Percentiles rank a stretch among this genome's conserved stretches.
Conservation (phyloP, 2,329 filamentous ascomycete species). For the Trichoderma oligosporum region DNA sequence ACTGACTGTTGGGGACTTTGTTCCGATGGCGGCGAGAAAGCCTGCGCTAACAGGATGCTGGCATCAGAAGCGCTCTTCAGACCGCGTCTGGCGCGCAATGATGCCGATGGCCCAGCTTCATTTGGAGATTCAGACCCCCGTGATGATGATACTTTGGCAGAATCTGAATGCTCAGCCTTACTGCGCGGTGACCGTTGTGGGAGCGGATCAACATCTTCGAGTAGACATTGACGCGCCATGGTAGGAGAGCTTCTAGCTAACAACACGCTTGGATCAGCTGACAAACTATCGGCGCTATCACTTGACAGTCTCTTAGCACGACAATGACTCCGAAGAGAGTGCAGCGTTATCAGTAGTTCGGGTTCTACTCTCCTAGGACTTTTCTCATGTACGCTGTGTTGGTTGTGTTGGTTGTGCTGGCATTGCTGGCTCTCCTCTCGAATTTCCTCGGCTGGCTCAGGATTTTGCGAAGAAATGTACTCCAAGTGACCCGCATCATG, state of each 20-base stretch:
- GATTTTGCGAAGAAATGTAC: neutral
- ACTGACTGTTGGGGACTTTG: neutral
- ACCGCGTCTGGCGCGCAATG: slow-evolving; percentile 30
- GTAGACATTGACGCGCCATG: slow-evolving; percentile 13
- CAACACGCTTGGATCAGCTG: slow-evolving; percentile 31
- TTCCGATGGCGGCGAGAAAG: slow-evolving; percentile 3
- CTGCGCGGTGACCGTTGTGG: slow-evolving; percentile 24
- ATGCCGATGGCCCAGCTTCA: slow-evolving; percentile 24
- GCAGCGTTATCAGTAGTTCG: slow-evolving; percentile 29
- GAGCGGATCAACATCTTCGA: slow-evolving; percentile 19
- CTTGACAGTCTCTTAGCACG: slow-evolving; percentile 27
- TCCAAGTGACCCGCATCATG: neutral
- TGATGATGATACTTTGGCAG: slow-evolving; percentile 24
- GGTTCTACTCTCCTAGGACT: slow-evolving; percentile 17
- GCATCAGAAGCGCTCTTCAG: slow-evolving; percentile 21
- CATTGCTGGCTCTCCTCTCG: neutral
- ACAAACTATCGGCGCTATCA: slow-evolving; percentile 24
- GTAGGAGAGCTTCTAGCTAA: slow-evolving; percentile 27
- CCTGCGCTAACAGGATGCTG: slow-evolving; percentile 15
- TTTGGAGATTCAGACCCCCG: slow-evolving; percentile 12
- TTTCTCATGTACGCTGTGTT: neutral
- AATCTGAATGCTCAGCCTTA: slow-evolving; percentile 27
- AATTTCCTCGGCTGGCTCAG: neutral
- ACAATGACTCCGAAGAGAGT: slow-evolving; percentile 31
- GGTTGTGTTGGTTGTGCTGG: neutral